Conservation (phyloP, 495 filamentous ascomycete species). For the Trichocladium uniseriatum region DNA sequence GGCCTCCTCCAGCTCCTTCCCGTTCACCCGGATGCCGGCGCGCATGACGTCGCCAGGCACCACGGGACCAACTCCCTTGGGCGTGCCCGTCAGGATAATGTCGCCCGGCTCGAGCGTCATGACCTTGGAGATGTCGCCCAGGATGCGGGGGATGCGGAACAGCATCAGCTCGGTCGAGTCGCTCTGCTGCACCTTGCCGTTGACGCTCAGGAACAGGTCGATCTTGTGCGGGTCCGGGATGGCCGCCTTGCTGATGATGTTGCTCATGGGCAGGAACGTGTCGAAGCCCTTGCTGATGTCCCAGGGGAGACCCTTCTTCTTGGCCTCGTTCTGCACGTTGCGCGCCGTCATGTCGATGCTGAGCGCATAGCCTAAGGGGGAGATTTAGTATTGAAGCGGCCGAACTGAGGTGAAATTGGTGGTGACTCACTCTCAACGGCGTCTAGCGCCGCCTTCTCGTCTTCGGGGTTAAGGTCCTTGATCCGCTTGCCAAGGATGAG, state of each 20-base stretch:
- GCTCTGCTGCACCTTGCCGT: constrained; percentile 61
- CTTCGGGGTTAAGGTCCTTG: constrained; percentile 59
- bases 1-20: constrained; percentile 78
- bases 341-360: constrained; percentile 91
- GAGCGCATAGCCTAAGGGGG: constrained; percentile 59
- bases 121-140: constrained; percentile 86
- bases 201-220: constrained; percentile 74
- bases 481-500: constrained; percentile 73
- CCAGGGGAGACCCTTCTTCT: constrained; percentile 96
- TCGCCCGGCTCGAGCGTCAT: constrained; percentile 91
- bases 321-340: constrained; percentile 89
- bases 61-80: constrained; percentile 88
- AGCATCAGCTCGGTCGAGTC: constrained; percentile 89
- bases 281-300: constrained; percentile 93
- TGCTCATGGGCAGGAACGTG: constrained; percentile 81
- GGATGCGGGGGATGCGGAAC: constrained; percentile 72
- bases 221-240: constrained; percentile 84
- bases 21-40: constrained; percentile 70
- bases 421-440: constrained; percentile 44
- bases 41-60: constrained; percentile 80
- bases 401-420: not conserved
- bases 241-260: constrained; percentile 62
- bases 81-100: constrained; percentile 87
- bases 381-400: not conserved
- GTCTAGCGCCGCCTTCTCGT: constrained; percentile 53